Evolutionary conservation across 768 basidiomycete species (phyloP), one percentile per base, ranked within the genome.

Genomic region (Pseudohyphozyma bogoriensis): DNA sequence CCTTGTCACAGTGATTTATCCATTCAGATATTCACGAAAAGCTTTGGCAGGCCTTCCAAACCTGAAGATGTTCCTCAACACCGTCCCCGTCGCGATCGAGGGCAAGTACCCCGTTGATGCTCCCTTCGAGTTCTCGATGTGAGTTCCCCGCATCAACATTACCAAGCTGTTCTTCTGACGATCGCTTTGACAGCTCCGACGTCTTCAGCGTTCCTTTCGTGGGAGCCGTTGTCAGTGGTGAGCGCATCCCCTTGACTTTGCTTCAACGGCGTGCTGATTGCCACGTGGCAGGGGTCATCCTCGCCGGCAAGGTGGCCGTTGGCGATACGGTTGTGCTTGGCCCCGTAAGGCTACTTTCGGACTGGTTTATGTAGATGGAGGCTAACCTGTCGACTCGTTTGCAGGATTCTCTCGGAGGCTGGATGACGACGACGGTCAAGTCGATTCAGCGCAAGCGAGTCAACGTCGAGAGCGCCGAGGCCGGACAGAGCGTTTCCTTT

Each of bases 371-470:
- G n/a, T n/a, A n/a, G n/a, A n/a, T n/a, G n/a, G n/a, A n/a, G n/a
- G n/a, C n/a, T n/a, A n/a, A n/a, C n/a, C n/a, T n/a, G n/a, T n/a
- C n/a, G n/a, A n/a, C n/a, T n/a, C n/a, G n/a, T n/a, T n/a, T n/a
- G n/a, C n/a, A n/a, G n/a, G 95, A 99, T 72, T 82, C 87, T 0
- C 88, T 90, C 55, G 93, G 93, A 3, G 84, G 87, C 68, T 97
- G 85, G 73, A 81, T 83, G 63, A 79, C 80, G 40, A 87, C 87
- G 0, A 76, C 83, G 12, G 77, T 99, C 63, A 89, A 87, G 77
- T 86, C 83, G 66, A 99, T 99, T 76, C 92, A 97, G 75, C 81
- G 92, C 59, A 99, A 96, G 63, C 86, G 91, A 36, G 90, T 86
- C 26, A 79, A 84, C 56, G 89, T 99, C 4, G 78, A 78, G 20